Conservation (phyloP, 192 early-diverging fungal genomes). For the Powellomyces hirtus region DNA sequence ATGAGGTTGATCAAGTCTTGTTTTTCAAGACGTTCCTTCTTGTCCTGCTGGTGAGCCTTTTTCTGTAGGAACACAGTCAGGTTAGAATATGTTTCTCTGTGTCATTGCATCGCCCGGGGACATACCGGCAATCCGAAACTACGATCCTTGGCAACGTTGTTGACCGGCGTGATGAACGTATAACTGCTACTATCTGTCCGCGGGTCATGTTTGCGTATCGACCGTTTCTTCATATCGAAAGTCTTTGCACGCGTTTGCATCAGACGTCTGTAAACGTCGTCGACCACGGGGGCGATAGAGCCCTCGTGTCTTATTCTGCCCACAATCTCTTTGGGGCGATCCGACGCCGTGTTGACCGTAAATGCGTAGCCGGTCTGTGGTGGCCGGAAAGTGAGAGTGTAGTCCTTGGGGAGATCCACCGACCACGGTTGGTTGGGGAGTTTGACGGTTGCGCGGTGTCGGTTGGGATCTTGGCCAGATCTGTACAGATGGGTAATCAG, state of each 20-base stretch:
- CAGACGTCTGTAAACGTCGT: slow-evolving; percentile 35
- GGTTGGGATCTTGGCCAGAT: background rate
- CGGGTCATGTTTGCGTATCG: background rate
- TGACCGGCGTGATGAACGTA: slow-evolving; percentile 18
- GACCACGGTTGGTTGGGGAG: slow-evolving; percentile 62
- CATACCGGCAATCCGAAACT: slow-evolving; percentile 6
- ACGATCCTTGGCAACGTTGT: slow-evolving; percentile 1
- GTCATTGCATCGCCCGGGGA: background rate
- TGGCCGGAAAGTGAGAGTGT: slow-evolving; percentile 67
- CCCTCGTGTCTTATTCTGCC: slow-evolving; percentile 46
- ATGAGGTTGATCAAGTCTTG: slow-evolving; percentile 81
- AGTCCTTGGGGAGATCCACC: slow-evolving; percentile 75
- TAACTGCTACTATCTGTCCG: slow-evolving; percentile 1
- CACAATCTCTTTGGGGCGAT: slow-evolving; percentile 32
- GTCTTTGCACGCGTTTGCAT: slow-evolving; percentile 13
- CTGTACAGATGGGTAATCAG: too few relatives aligned
- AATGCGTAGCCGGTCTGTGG: slow-evolving; percentile 79
- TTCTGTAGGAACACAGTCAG: background rate
- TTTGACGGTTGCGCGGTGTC: slow-evolving; percentile 59
- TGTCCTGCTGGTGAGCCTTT: slow-evolving; percentile 52
- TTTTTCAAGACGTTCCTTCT: slow-evolving; percentile 79
- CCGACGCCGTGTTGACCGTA: slow-evolving; percentile 52
- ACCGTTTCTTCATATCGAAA: slow-evolving; percentile 12
- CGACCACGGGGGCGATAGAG: slow-evolving; percentile 36
- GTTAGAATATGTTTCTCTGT: background rate